Evolutionary conservation across 2,329 filamentous ascomycete genomes (phyloP).

Genomic region (Pyrenochaeta sp.): DNA sequence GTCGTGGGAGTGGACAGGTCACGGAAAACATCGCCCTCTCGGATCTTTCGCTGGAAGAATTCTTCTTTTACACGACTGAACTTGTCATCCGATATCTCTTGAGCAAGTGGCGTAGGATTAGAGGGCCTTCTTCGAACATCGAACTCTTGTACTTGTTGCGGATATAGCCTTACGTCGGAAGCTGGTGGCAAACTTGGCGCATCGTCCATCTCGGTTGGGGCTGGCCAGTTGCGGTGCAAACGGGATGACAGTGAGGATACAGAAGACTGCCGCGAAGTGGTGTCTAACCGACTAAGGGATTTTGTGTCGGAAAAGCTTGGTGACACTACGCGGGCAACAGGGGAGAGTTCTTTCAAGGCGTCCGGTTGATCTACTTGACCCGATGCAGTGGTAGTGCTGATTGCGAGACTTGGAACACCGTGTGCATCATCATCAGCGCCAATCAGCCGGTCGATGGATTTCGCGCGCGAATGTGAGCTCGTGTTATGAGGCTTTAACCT

Average conservation of each 20-base stretch:
- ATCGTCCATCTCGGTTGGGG: constrained; percentile 32
- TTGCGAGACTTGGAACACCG: constrained; percentile 67
- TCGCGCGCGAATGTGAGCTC: constrained; percentile 60
- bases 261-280: constrained; percentile 49
- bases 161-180: constrained; percentile 6
- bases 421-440: constrained; percentile 70
- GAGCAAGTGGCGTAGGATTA: constrained; percentile 19
- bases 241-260: constrained; percentile 49
- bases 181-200: constrained; percentile 28
- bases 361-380: constrained; percentile 64
- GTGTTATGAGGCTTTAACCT: constrained; percentile 54
- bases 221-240: constrained; percentile 30
- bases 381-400: constrained; percentile 68
- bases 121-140: constrained; percentile 13
- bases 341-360: constrained; percentile 52
- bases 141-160: neutral
- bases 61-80: constrained; percentile 50
- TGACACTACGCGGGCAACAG: constrained; percentile 45
- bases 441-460: constrained; percentile 68
- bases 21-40: constrained; percentile 39
- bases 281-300: constrained; percentile 27
- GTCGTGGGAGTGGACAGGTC: constrained; percentile 30
- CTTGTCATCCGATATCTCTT: constrained; percentile 37
- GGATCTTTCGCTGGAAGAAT: constrained; percentile 43
- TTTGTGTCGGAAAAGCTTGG: constrained; percentile 54